phyloP scores from a whole-genome alignment of 2,329 filamentous ascomycete species.

The Aspergillus sp. region DNA sequence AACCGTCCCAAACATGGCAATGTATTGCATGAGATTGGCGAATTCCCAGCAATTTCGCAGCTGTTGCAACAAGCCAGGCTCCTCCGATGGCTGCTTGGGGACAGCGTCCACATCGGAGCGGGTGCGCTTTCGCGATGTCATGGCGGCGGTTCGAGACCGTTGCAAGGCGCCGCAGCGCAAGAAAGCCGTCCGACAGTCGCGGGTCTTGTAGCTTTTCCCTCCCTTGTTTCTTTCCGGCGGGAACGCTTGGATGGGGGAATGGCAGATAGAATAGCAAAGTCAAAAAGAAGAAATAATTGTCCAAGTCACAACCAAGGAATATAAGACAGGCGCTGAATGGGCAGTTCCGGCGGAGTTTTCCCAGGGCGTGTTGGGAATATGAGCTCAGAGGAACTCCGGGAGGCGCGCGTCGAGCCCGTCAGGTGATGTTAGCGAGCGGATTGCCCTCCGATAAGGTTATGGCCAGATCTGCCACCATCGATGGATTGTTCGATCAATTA shows the following conservation, averaged over 20 bases:
- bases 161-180: slow-evolving; percentile 22
- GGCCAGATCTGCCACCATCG: no score
- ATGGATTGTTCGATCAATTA: no score
- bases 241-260: neutral
- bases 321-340: slow-evolving; percentile 1
- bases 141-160: slow-evolving; percentile 35
- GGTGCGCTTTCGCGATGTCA: slow-evolving; percentile 53
- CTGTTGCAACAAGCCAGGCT: slow-evolving; percentile 52
- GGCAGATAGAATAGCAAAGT: no score
- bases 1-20: slow-evolving; percentile 81
- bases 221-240: neutral
- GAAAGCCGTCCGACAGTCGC: neutral
- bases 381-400: slow-evolving; percentile 21
- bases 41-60: slow-evolving; percentile 95
- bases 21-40: slow-evolving; percentile 88
- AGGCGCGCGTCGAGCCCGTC: slow-evolving; percentile 29
- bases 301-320: neutral
- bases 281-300: neutral
- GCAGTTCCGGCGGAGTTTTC: slow-evolving; percentile 13
- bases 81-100: slow-evolving; percentile 33
- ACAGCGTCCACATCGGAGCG: slow-evolving; percentile 53
- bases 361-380: slow-evolving; percentile 19
- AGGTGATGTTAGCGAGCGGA: slow-evolving; percentile 19
- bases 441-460: slow-evolving; percentile 10
- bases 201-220: neutral